Base-by-base conservation (phyloP, 1,284 basidiomycete genomes). In the Apiotrichum sp. region DNA sequence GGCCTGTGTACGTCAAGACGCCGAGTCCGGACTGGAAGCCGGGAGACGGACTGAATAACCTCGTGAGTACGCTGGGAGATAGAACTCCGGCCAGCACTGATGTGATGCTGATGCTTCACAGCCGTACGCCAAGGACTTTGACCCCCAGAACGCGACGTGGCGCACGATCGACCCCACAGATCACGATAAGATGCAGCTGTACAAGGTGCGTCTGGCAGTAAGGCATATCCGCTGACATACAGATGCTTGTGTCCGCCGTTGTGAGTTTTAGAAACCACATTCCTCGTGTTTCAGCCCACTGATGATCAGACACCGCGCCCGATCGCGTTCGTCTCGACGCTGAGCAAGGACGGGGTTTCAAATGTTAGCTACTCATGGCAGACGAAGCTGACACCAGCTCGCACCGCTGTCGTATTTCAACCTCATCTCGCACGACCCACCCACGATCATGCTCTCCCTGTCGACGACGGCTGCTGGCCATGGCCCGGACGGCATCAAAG, bases 311-410 rank as follows among this genome's bases (percentile, higher is more conserved):
- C 73, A 0, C 87, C 87, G 11, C 80, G 88, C 42, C 87, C 88
- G 2, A 82, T 88, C 57, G 87, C 84, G 0, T 83, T 89, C 60
- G 81, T 88, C 14, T 88, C 86, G 4, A 83, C 84, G 10, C 57
- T 86, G 16, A 81, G 82, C 10, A 63, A 69, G 2, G 72, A 80
- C 47, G 86, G 86, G 1, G 71, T 78, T 1, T 77, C 80, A 46
- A 89, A 88, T 71, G 80, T 89, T 85, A 45, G 43, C 40, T 35
- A 56, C 7, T 9, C 0, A 31, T 7, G 36, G 3, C 22, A 22
- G 8, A 3, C 5, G 14, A 3, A 4, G 40, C 50, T 62, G 33
- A 52, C 47, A 44, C 45, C 57, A 68, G 61, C 67, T 74, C 48
- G 69, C 74, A 2, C 74, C 73, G 9, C 56, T 62, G 53, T 79